Conservation (phyloP, 2,329 filamentous ascomycete species). For the Whalleya microplaca region DNA sequence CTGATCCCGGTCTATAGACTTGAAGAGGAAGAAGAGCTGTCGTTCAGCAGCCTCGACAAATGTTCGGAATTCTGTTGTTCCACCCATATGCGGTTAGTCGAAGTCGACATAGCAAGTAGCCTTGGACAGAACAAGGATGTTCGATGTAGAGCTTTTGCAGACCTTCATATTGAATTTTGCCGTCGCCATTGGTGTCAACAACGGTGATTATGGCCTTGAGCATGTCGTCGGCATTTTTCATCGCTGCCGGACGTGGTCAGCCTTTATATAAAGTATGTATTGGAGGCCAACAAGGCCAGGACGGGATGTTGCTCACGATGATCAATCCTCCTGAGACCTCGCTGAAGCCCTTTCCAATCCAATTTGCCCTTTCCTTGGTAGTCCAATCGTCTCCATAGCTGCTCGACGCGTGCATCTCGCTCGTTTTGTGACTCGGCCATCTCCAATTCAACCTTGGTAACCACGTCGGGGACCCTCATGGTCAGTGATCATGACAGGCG, state of each 20-base stretch:
- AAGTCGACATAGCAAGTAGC: not conserved
- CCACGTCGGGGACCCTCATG: slow-evolving; percentile 55
- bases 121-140: slow-evolving; percentile 1
- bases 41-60: slow-evolving; percentile 89
- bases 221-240: slow-evolving; percentile 91
- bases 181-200: slow-evolving; percentile 86
- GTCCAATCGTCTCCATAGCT: slow-evolving; percentile 84
- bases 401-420: slow-evolving; percentile 79
- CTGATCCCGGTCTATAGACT: slow-evolving; percentile 81
- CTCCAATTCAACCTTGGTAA: slow-evolving; percentile 61
- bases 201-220: slow-evolving; percentile 78
- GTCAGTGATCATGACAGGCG: slow-evolving; percentile 46
- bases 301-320: slow-evolving; percentile 67
- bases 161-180: slow-evolving; percentile 91
- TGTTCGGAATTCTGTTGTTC: slow-evolving; percentile 74
- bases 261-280: slow-evolving; percentile 9
- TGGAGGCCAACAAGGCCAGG: slow-evolving; percentile 17
- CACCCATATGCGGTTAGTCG: slow-evolving; percentile 3
- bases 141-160: slow-evolving; percentile 38
- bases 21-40: slow-evolving; percentile 81
- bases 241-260: slow-evolving; percentile 45
- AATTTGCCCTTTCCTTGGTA: slow-evolving; percentile 76
- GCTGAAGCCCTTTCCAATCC: slow-evolving; percentile 82
- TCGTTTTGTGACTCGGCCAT: slow-evolving; percentile 76
- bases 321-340: slow-evolving; percentile 84